phyloP scores from a whole-genome alignment of 1,139 yeast species.

The Wickerhamomyces sp. region DNA sequence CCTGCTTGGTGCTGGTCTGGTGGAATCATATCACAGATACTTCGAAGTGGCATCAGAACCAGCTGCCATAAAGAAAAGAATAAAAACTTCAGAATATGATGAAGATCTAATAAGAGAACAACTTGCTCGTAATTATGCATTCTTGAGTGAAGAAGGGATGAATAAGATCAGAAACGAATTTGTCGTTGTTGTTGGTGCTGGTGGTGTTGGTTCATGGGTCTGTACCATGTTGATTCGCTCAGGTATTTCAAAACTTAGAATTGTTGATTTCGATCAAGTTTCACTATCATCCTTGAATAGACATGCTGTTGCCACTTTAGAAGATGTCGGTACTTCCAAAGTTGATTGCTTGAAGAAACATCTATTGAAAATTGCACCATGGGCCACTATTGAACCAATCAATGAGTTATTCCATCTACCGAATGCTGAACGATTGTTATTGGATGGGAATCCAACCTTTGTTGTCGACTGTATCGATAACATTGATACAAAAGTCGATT shows the following conservation, averaged over 20 bases:
- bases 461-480: slow-evolving; percentile 95
- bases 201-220: slow-evolving; percentile 98
- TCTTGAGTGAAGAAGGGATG: slow-evolving; percentile 82
- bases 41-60: neutral
- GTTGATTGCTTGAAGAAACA: slow-evolving; percentile 72
- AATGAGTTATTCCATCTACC: slow-evolving; percentile 74
- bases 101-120: slow-evolving; percentile 85
- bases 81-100: slow-evolving; percentile 36
- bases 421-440: slow-evolving; percentile 54
- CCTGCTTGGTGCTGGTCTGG: slow-evolving; percentile 33
- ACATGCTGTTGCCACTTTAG: slow-evolving; percentile 85
- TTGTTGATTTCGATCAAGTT: slow-evolving; percentile 94
- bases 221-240: slow-evolving; percentile 89
- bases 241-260: slow-evolving; percentile 72
- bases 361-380: slow-evolving; percentile 73
- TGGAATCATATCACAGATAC: slow-evolving; percentile 38
- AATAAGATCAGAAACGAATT: slow-evolving; percentile 65
- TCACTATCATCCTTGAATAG: slow-evolving; percentile 86
- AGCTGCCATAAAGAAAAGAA: slow-evolving; percentile 2
- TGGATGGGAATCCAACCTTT: slow-evolving; percentile 57
- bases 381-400: slow-evolving; percentile 76
- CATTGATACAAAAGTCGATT: slow-evolving; percentile 89
- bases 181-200: slow-evolving; percentile 92
- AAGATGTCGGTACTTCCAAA: slow-evolving; percentile 88
- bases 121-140: slow-evolving; percentile 88